A percentile compares a stretch with the other conserved stretches of the same genome.
Evolutionary conservation across 2,329 filamentous ascomycete species (phyloP).

Genomic region (Xylogone sp.): DNA sequence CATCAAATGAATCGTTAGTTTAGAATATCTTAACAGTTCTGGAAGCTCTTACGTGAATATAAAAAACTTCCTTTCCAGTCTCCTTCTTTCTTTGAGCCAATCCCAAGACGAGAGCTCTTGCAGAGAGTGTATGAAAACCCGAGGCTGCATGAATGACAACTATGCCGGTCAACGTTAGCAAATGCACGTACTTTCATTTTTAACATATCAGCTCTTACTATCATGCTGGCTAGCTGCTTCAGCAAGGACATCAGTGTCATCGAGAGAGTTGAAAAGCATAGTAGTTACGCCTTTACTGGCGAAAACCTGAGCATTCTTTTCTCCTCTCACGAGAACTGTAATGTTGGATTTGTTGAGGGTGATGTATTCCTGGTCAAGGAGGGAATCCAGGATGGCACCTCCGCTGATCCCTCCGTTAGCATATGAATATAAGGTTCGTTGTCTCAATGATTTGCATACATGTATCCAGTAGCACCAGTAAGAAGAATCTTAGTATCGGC

Average conservation of each 20-base stretch:
- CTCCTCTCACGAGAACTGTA: slow-evolving; percentile 15
- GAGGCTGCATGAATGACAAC: slow-evolving; percentile 40
- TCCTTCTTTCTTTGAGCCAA: slow-evolving; percentile 33
- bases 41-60: slow-evolving; percentile 32
- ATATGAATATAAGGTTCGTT: not conserved
- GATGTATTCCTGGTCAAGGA: slow-evolving; percentile 6
- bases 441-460: not conserved
- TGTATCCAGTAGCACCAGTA: slow-evolving; percentile 4
- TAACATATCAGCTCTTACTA: slow-evolving; percentile 5
- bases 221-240: slow-evolving; percentile 17
- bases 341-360: slow-evolving; percentile 7
- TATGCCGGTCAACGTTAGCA: not conserved
- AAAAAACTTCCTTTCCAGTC: slow-evolving; percentile 32
- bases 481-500: slow-evolving; percentile 3
- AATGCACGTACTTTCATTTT: not conserved
- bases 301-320: slow-evolving; percentile 11
- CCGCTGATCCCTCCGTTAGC: slow-evolving; percentile 6
- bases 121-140: slow-evolving; percentile 33
- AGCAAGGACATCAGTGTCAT: slow-evolving; percentile 11
- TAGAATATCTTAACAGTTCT: not conserved
- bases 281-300: slow-evolving; percentile 10
- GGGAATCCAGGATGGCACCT: slow-evolving; percentile 9
- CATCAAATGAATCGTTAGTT: not conserved
- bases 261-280: slow-evolving; percentile 15
- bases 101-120: slow-evolving; percentile 38